Evolutionary conservation across 179 eudicot species (phyloP).

Genomic region (Carnegiea gigantea): DNA sequence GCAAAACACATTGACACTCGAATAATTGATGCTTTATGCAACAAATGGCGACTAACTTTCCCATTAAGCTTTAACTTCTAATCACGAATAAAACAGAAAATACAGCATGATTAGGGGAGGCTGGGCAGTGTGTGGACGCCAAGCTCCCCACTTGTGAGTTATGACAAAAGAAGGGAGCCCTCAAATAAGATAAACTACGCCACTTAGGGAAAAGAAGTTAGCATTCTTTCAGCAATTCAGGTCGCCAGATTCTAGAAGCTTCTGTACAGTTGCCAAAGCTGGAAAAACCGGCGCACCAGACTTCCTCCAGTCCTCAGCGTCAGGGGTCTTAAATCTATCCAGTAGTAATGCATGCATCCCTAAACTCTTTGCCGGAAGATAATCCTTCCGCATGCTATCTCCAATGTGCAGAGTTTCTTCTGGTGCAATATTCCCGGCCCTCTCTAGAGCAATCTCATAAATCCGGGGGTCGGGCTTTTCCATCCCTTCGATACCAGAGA

Average conservation of each 20-base stretch:
- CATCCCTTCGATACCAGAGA: conserved; percentile 91
- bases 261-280: conserved; percentile 63
- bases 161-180: conserved; percentile 3
- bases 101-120: conserved; percentile 3
- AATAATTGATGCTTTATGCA: not conserved
- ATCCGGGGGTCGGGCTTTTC: conserved; percentile 89
- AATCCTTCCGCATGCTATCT: conserved; percentile 92
- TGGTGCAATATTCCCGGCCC: conserved; percentile 79
- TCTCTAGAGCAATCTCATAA: conserved; percentile 74
- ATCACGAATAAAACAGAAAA: not conserved
- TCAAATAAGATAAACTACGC: not conserved
- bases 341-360: conserved; percentile 88
- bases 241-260: conserved; percentile 57
- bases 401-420: conserved; percentile 83
- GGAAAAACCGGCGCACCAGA: conserved; percentile 78
- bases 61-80: not conserved
- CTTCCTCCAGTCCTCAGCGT: conserved; percentile 75
- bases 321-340: conserved; percentile 83
- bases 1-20: not conserved
- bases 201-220: not conserved
- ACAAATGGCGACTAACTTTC: not conserved
- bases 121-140: not conserved
- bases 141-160: not conserved
- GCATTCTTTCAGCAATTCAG: conserved; percentile 16
- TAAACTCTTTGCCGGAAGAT: conserved; percentile 73